Base-by-base conservation (phyloP, 768 basidiomycete species). In the Termitomyces heimii region DNA sequence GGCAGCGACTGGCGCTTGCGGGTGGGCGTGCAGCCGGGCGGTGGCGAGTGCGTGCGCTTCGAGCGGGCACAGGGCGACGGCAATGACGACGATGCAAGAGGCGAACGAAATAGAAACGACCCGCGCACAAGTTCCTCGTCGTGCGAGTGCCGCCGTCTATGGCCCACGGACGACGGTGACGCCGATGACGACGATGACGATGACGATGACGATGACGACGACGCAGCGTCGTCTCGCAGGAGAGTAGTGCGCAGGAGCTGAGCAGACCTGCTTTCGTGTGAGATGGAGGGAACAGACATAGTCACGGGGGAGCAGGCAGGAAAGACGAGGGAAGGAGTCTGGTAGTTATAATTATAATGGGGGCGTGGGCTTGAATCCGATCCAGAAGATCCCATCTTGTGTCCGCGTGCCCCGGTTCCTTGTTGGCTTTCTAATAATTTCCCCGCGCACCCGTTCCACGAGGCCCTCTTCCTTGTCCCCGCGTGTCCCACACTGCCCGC, bases 21-120 rank as follows among this genome's bases (percentile, higher is more conserved):
- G 0, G 57, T 24, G 4, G 52, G 43, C 4, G 51, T 22, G 37
- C 22, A 22, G 18, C 22, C 10, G 1, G 50, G 26, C 6, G 49
- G 45, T 12, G 39, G 43, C 39, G 52, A 53, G 24, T 43, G 52
- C 2, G 40, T 53, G 16, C 49, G 49, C 24, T 50, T 50, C 16
- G 34, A 20, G 3, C 37, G 16, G 18, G 16, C 16, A 18, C 16
- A 16, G 5, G 37, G 37, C 16, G 37, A 18, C 4, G 37, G 37
- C 35, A 7, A 8, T 4, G 29, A 8, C 12, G 34, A 35, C 5
- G 37, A 1, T 4, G 39, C 8, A 9, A 44, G 16, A 18, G 66
- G 60, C 51, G 63, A 60, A 49, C 59, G 75, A 69, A 68, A 77
- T 31, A 65, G 70, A 66, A 58, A 70, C 55, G 65, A 66, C 20